A percentile compares a stretch with the other conserved stretches of the same genome.
phyloP scores from a whole-genome alignment of 2,329 filamentous ascomycete genomes.

The Hymenoscyphus salicellus region DNA sequence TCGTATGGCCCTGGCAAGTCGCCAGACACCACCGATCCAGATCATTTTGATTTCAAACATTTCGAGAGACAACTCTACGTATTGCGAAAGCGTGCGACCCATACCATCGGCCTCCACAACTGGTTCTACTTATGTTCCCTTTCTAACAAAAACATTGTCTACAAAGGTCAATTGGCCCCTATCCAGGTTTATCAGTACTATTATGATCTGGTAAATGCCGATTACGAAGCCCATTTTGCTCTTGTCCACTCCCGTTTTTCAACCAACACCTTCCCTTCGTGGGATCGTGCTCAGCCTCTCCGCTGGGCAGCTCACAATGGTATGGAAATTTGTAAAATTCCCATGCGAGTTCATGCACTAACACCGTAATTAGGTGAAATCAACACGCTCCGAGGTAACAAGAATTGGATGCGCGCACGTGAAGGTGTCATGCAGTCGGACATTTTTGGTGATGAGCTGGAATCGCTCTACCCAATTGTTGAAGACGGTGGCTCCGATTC shows the following conservation, averaged over 20 bases:
- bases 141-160: slow-evolving; percentile 96
- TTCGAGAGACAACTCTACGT: slow-evolving; percentile 95
- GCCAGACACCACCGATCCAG: slow-evolving; percentile 73
- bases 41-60: slow-evolving; percentile 75
- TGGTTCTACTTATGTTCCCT: slow-evolving; percentile 99
- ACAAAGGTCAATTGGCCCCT: slow-evolving; percentile 94
- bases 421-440: slow-evolving; percentile 93
- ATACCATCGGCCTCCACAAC: slow-evolving; percentile 91
- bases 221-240: slow-evolving; percentile 96
- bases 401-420: slow-evolving; percentile 98
- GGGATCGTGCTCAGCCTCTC: slow-evolving; percentile 94
- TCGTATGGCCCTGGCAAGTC: slow-evolving; percentile 79
- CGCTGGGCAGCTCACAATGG: slow-evolving; percentile 98
- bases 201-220: slow-evolving; percentile 92
- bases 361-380: slow-evolving; percentile 64
- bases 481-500: slow-evolving; percentile 97
- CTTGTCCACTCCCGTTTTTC: slow-evolving; percentile 96
- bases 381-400: slow-evolving; percentile 94
- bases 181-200: slow-evolving; percentile 98
- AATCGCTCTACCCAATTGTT: slow-evolving; percentile 87
- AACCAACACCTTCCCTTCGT: slow-evolving; percentile 96
- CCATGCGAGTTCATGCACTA: slow-evolving; percentile 29
- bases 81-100: slow-evolving; percentile 89
- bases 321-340: slow-evolving; percentile 37
- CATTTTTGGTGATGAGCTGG: slow-evolving; percentile 87